Percentiles rank a stretch among this genome's conserved stretches.
phyloP scores from a whole-genome alignment of 1,284 basidiomycete species.

The Vanrija humicola region DNA sequence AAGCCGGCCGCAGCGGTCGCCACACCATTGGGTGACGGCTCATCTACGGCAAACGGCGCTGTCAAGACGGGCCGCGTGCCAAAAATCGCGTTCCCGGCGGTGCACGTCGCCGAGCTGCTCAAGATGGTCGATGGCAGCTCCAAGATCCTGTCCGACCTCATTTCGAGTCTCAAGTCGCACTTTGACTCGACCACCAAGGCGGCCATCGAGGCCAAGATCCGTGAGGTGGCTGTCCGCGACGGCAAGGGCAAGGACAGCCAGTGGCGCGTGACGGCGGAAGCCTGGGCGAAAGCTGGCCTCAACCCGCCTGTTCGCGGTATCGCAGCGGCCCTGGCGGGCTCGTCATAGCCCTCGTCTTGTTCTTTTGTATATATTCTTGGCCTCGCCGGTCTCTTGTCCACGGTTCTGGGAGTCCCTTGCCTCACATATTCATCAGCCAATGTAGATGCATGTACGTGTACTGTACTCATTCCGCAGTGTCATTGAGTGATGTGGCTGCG shows the following conservation, averaged over 20 bases:
- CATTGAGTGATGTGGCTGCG: slow-evolving; percentile 12
- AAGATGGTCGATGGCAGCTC: slow-evolving; percentile 37
- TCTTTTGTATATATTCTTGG: background rate
- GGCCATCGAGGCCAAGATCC: slow-evolving; percentile 45
- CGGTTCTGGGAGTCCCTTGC: background rate
- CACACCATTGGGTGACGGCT: slow-evolving; percentile 19
- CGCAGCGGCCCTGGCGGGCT: too few species aligned
- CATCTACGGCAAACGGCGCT: slow-evolving; percentile 7
- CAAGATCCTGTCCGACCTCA: slow-evolving; percentile 34
- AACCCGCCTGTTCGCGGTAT: background rate
- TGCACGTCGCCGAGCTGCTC: slow-evolving; percentile 37
- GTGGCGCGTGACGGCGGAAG: slow-evolving; percentile 42
- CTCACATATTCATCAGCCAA: background rate
- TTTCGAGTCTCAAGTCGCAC: slow-evolving; percentile 31
- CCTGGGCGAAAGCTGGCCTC: slow-evolving; percentile 8
- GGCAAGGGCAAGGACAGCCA: slow-evolving; percentile 35
- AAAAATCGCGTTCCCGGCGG: slow-evolving; percentile 37
- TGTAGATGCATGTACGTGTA: background rate
- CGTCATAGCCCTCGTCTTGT: background rate
- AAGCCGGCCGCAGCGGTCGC: slow-evolving; percentile 1
- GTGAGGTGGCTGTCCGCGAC: slow-evolving; percentile 39
- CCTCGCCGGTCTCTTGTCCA: background rate
- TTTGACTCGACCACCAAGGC: slow-evolving; percentile 43
- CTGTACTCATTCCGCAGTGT: slow-evolving; percentile 1
- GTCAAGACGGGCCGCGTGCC: slow-evolving; percentile 14